These are phyloP conservation scores for Tulasnella sp. DNA, from an alignment of 768 basidiomycete species.

Conservation along the genomic window DNA sequence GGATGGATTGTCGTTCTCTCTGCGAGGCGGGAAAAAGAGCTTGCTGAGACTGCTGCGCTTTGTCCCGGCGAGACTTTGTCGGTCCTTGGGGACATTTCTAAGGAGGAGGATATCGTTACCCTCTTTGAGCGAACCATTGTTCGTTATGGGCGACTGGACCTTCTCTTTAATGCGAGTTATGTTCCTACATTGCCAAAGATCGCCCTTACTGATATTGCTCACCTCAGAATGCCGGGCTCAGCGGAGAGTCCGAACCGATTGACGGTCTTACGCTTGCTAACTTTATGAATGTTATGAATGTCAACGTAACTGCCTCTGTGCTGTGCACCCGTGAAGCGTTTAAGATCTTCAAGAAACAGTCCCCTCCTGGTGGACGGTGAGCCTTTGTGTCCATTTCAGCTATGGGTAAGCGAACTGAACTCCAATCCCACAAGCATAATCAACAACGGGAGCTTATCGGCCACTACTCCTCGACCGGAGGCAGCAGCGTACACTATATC, in stretches of 20 bases:
- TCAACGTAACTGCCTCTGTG: conserved; percentile 70
- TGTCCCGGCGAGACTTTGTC: conserved; percentile 39
- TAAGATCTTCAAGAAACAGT: conserved; percentile 65
- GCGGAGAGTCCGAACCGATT: conserved; percentile 47
- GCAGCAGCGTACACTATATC: conserved; percentile 65
- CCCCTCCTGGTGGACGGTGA: conserved; percentile 60
- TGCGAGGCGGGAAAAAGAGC: conserved; percentile 54
- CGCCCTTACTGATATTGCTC: neutral
- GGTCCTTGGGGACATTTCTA: conserved; percentile 60
- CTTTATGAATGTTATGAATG: conserved; percentile 61
- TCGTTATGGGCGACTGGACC: conserved; percentile 62
- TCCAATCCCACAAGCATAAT: conserved; percentile 51
- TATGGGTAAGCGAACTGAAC: neutral
- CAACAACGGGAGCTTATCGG: conserved; percentile 79
- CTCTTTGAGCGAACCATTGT: conserved; percentile 54
- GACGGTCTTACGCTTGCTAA: conserved; percentile 58
- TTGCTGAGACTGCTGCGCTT: conserved; percentile 49
- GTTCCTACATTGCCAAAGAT: neutral
- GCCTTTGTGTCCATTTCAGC: conserved; percentile 24
- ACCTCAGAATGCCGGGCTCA: conserved; percentile 69
- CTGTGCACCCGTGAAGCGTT: conserved; percentile 75
- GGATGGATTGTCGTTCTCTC: conserved; percentile 68
- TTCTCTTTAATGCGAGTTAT: conserved; percentile 70
- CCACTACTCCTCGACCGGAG: conserved; percentile 64
- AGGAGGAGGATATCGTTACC: conserved; percentile 56